Evolutionary conservation across 2,329 filamentous ascomycete genomes (phyloP).

Genomic region (Trichoderma lentiforme): DNA sequence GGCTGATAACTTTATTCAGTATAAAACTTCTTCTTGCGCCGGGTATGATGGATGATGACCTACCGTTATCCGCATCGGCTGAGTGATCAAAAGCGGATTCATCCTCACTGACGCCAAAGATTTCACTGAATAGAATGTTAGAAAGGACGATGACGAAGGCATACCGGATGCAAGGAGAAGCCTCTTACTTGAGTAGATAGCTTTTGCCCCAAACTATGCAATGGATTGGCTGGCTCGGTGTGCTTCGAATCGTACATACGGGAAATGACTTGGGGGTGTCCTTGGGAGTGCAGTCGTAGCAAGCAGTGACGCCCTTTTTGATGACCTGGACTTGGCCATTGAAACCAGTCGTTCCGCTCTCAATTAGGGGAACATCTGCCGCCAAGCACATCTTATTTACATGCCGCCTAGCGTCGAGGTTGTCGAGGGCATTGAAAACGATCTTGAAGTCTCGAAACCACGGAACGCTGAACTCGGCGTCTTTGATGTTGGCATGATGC

Average conservation of each 20-base stretch:
- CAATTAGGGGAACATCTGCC: slow-evolving; percentile 83
- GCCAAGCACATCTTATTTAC: slow-evolving; percentile 97
- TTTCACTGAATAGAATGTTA: slow-evolving; percentile 48
- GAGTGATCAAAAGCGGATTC: slow-evolving; percentile 77
- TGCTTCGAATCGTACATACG: slow-evolving; percentile 95
- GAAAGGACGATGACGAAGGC: background rate
- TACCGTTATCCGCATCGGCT: slow-evolving; percentile 75
- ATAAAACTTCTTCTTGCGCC: background rate
- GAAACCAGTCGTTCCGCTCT: slow-evolving; percentile 96
- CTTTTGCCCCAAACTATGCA: slow-evolving; percentile 99
- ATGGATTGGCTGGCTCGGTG: slow-evolving; percentile 92
- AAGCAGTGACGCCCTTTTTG: slow-evolving; percentile 85
- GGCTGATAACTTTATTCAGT: slow-evolving; percentile 34
- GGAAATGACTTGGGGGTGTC: slow-evolving; percentile 89
- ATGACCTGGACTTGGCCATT: slow-evolving; percentile 98
- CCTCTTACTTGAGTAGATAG: slow-evolving; percentile 71
- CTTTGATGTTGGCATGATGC: slow-evolving; percentile 94
- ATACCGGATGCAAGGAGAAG: slow-evolving; percentile 22
- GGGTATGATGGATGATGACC: slow-evolving; percentile 19
- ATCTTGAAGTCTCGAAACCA: slow-evolving; percentile 84
- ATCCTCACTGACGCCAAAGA: slow-evolving; percentile 90
- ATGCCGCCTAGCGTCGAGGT: slow-evolving; percentile 87
- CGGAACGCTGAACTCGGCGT: slow-evolving; percentile 75
- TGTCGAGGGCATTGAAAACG: slow-evolving; percentile 96
- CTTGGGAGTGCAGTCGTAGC: slow-evolving; percentile 92